Base-by-base conservation (phyloP, 768 basidiomycete species). In the Mycena crocata region DNA sequence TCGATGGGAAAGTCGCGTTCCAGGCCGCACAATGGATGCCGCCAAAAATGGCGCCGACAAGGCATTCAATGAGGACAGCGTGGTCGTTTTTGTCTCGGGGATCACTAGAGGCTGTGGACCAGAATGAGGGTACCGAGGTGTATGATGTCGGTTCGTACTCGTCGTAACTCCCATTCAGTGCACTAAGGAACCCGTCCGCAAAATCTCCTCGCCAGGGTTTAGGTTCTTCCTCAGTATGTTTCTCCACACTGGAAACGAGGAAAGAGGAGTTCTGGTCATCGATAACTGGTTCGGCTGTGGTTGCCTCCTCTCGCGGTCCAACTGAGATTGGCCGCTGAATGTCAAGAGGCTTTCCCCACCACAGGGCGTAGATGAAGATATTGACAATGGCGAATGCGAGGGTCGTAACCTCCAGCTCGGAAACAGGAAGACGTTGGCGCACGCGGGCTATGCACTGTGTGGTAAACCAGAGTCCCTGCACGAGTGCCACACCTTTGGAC, bases 311-410 rank as follows among this genome's bases (percentile, higher is more conserved):
- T 8, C 7, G 10, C 9, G 10, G 40, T 4, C 48, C 57, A 14
- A 72, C 37, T 7, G 44, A 50, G 31, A 79, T 68, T 3, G 71
- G 74, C 19, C 63, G 67, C 17, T 66, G 67, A 0, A 82, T 76
- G 57, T 79, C 75, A 10, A 77, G 71, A 5, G 82, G 83, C 68
- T 84, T 84, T 31, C 75, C 39, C 81, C 78, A 82, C 82, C 83
- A 83, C 1, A 79, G 49, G 0, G 54, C 37, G 60, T 80, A 81
- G 12, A 72, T 76, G 7, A 73, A 59, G 14, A 74, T 66, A 32
- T 76, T 81, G 28, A 81, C 66, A 10, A 73, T 40, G 2, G 75
- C 76, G 51, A 78, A 79, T 0, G 76, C 80, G n/a, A 81, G 35
- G 1, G 82, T 83, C 7, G 76, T 64, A 23, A 81, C 64, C 66